Percentiles rank a stretch among this genome's conserved stretches.
Conservation (phyloP, 2,329 filamentous ascomycete species). For the Claviceps capensis region DNA sequence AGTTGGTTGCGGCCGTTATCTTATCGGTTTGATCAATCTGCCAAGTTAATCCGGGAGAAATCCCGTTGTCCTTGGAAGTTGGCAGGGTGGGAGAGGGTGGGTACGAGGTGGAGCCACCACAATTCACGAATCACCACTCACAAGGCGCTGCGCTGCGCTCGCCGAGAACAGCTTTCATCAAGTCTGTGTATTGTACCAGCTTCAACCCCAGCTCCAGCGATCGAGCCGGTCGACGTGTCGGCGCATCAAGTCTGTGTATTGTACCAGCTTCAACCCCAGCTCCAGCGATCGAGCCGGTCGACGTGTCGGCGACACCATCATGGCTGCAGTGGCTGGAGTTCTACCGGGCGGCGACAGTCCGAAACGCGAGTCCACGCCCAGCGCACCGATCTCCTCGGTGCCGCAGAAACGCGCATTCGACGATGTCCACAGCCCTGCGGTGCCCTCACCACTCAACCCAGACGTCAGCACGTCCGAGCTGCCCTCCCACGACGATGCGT, state of each 20-base stretch:
- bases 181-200: background rate
- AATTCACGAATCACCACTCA: background rate
- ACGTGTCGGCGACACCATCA: background rate
- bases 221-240: no score
- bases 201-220: background rate
- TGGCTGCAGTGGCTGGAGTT: slow-evolving; percentile 13
- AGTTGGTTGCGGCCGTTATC: slow-evolving; percentile 2
- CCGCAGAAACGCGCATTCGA: slow-evolving; percentile 54
- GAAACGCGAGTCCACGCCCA: slow-evolving; percentile 28
- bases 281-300: background rate
- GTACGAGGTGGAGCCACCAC: background rate
- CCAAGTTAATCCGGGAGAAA: background rate
- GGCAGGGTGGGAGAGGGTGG: no score
- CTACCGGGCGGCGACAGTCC: slow-evolving; percentile 23
- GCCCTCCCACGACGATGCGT: slow-evolving; percentile 31
- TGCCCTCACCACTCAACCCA: slow-evolving; percentile 64
- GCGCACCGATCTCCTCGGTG: slow-evolving; percentile 30
- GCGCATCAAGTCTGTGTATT: background rate
- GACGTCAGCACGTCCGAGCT: slow-evolving; percentile 34
- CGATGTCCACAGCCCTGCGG: slow-evolving; percentile 54
- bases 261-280: background rate
- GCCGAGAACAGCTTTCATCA: no score
- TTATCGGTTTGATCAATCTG: slow-evolving; percentile 7
- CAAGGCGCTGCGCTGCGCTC: no score
- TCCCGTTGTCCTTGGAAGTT: no score